These are phyloP conservation scores for Euphorbia schlechtendalii DNA, from an alignment of 441 rosid genomes.

Conservation along the genomic window DNA sequence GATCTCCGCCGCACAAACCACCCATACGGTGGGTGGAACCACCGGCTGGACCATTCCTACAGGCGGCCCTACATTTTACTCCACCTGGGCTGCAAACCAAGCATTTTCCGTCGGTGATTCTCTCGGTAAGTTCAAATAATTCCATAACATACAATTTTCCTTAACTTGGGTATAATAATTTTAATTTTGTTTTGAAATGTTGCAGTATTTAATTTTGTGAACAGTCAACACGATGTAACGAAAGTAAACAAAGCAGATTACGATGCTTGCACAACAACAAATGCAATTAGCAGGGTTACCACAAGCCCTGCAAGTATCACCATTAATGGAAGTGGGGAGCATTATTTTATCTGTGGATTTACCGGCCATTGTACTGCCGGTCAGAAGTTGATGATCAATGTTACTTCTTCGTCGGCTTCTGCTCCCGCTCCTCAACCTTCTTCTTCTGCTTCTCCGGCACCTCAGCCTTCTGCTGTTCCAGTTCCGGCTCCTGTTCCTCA, in stretches of 20 bases:
- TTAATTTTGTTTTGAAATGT: background rate
- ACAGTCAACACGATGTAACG: slow-evolving; percentile 30
- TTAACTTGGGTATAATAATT: no score
- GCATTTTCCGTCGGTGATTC: slow-evolving; percentile 22
- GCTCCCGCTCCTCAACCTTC: slow-evolving; percentile 14
- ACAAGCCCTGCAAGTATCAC: slow-evolving; percentile 31
- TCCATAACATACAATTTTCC: no score
- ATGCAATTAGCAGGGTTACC: background rate
- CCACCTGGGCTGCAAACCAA: slow-evolving; percentile 26
- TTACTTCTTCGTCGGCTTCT: slow-evolving; percentile 9
- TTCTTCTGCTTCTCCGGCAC: slow-evolving; percentile 20
- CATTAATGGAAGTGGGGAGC: slow-evolving; percentile 28
- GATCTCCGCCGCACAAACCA: slow-evolving; percentile 29
- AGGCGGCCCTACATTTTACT: slow-evolving; percentile 4
- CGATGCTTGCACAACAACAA: slow-evolving; percentile 25
- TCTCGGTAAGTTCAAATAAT: slow-evolving; percentile 26
- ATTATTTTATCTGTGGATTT: slow-evolving; percentile 31
- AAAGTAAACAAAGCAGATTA: slow-evolving; percentile 25
- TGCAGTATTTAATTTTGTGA: slow-evolving; percentile 34
- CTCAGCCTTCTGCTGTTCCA: slow-evolving; percentile 17
- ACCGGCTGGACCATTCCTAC: slow-evolving; percentile 38
- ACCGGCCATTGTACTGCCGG: slow-evolving; percentile 28
- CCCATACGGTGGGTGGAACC: slow-evolving; percentile 32
- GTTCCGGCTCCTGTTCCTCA: slow-evolving; percentile 19
- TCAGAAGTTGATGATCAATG: slow-evolving; percentile 38